These are phyloP conservation scores for Tuber indicum DNA, from an alignment of 495 filamentous ascomycete species.

Conservation along the genomic window DNA sequence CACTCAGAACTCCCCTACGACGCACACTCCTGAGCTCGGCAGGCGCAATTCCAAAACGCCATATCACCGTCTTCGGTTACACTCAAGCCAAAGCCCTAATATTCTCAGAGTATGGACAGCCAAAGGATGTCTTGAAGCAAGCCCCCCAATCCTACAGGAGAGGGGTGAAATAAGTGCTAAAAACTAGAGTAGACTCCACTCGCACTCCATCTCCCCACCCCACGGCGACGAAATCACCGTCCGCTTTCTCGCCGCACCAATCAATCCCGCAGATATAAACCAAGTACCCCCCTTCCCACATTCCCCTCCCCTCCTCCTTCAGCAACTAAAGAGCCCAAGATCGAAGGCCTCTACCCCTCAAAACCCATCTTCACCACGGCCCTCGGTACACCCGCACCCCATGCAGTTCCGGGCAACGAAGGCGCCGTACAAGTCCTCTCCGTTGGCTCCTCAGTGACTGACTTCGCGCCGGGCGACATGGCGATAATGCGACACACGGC, in stretches of 20 bases:
- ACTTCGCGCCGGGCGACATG: constrained; percentile 67
- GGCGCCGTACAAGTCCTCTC: constrained; percentile 78
- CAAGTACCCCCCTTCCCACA: constrained; percentile 36
- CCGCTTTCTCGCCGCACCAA: constrained; percentile 75
- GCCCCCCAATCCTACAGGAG: constrained; percentile 14
- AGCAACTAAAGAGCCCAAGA: constrained; percentile 46
- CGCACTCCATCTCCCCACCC: constrained; percentile 69
- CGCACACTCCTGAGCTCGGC: constrained; percentile 10
- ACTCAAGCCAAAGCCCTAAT: constrained; percentile 90
- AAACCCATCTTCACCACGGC: constrained; percentile 65
- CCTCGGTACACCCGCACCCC: constrained; percentile 66
- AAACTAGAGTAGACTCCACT: constrained; percentile 56
- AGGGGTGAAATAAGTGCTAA: constrained; percentile 12
- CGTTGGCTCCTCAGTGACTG: constrained; percentile 54
- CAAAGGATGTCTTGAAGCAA: constrained; percentile 69
- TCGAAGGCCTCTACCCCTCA: constrained; percentile 92
- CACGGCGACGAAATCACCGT: constrained; percentile 58
- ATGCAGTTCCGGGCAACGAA: constrained; percentile 80
- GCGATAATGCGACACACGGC: constrained; percentile 74
- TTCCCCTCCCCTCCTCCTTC: neutral
- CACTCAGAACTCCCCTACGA: constrained; percentile 14
- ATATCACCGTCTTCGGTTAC: constrained; percentile 81
- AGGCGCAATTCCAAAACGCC: constrained; percentile 39
- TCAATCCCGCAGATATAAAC: constrained; percentile 98
- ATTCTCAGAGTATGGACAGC: constrained; percentile 79